phyloP scores from a whole-genome alignment of 371 early-diverging fungal species.

The Nematocida sp. region DNA sequence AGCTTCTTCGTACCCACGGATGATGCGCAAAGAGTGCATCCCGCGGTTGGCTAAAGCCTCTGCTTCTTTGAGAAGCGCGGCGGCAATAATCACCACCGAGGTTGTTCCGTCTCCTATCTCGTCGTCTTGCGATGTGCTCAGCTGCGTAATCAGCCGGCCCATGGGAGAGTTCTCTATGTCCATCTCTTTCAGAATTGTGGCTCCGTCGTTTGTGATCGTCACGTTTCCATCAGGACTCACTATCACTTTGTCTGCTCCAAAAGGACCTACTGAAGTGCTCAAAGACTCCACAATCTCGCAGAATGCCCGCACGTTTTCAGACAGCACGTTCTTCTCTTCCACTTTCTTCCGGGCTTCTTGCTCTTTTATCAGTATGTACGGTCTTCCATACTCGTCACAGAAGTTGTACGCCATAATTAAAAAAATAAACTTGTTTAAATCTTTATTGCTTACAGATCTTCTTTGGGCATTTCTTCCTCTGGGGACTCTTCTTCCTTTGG shows the following conservation, averaged over 20 bases:
- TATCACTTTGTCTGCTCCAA: conserved; percentile 94
- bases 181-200: conserved; percentile 97
- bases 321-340: conserved; percentile 42
- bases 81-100: conserved; percentile 93
- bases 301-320: conserved; percentile 42
- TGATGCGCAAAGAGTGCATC: conserved; percentile 94
- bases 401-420: conserved; percentile 43
- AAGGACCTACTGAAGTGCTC: conserved; percentile 89
- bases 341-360: conserved; percentile 38
- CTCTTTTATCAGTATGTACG: conserved; percentile 45
- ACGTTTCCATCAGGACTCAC: conserved; percentile 96
- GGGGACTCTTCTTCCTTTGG: background rate
- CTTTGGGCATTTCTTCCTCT: background rate
- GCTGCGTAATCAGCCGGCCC: conserved; percentile 87
- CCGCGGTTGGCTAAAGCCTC: conserved; percentile 86
- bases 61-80: conserved; percentile 89
- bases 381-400: conserved; percentile 51
- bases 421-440: conserved; percentile 12
- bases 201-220: conserved; percentile 98
- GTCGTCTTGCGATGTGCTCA: conserved; percentile 95
- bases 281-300: conserved; percentile 30
- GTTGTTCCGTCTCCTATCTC: conserved; percentile 99
- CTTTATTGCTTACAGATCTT: conserved; percentile 14
- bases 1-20: conserved; percentile 93
- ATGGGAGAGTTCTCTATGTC: conserved; percentile 90